These are phyloP conservation scores for Dictyostelium firmibasis DNA, from an alignment of 78 protist genomes.

Conservation along the genomic window DNA sequence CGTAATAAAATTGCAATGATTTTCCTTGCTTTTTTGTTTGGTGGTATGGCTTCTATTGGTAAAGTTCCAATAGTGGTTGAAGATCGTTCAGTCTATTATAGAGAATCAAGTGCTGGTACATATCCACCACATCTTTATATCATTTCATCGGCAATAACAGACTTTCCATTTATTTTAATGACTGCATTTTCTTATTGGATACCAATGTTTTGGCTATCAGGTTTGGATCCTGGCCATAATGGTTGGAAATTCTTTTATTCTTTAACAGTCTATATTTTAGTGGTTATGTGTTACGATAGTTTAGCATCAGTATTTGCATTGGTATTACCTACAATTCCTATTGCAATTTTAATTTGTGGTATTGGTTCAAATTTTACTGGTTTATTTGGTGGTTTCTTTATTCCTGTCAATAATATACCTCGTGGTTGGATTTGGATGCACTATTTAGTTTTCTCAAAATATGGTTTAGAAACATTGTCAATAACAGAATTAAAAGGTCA, in stretches of 20 bases:
- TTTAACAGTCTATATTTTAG: background rate
- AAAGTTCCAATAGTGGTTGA: slow-evolving; percentile 49
- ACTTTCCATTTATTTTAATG: slow-evolving; percentile 29
- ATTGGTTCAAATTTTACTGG: slow-evolving; percentile 52
- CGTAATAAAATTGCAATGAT: slow-evolving; percentile 47
- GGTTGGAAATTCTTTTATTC: slow-evolving; percentile 74
- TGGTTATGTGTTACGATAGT: slow-evolving; percentile 31
- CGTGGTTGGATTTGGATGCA: slow-evolving; percentile 65
- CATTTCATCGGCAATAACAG: background rate
- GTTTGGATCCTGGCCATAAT: slow-evolving; percentile 28
- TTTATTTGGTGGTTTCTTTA: slow-evolving; percentile 68
- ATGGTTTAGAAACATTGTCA: slow-evolving; percentile 41
- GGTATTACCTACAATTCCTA: slow-evolving; percentile 45
- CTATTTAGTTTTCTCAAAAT: slow-evolving; percentile 20
- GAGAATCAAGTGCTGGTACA: slow-evolving; percentile 28
- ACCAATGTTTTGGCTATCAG: slow-evolving; percentile 52
- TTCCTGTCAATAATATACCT: background rate
- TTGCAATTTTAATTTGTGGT: slow-evolving; percentile 27
- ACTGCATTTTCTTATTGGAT: slow-evolving; percentile 66
- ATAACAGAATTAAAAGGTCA: slow-evolving; percentile 19
- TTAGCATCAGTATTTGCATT: slow-evolving; percentile 40
- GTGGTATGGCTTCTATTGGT: slow-evolving; percentile 69
- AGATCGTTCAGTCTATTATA: slow-evolving; percentile 61
- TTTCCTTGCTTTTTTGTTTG: slow-evolving; percentile 42
- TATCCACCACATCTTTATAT: slow-evolving; percentile 47